Percentiles rank a stretch among this genome's conserved stretches.
These are phyloP conservation scores for Cyclotella atomus DNA, from an alignment of 108 stramenopile genomes.

Conservation along the genomic window DNA sequence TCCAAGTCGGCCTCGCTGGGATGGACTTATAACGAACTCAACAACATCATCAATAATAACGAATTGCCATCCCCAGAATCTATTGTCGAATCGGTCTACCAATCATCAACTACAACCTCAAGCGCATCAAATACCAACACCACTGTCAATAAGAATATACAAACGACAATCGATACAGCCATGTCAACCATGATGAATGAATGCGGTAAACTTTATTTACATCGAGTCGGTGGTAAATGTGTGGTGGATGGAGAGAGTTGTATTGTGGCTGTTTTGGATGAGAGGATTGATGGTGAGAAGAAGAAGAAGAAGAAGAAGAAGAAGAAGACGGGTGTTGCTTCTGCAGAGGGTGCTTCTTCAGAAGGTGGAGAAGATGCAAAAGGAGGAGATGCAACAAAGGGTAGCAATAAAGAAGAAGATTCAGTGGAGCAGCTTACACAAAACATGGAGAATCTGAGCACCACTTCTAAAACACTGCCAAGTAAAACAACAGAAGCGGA, in stretches of 20 bases:
- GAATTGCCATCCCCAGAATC: constrained; percentile 14
- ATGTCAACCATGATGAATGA: constrained; percentile 49
- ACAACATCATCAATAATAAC: background rate
- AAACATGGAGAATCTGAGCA: constrained; percentile 27
- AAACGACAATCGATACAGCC: constrained; percentile 31
- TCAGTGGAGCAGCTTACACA: constrained; percentile 10
- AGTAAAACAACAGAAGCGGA: background rate
- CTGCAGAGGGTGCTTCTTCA: too few relatives aligned
- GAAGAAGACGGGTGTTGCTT: too few relatives aligned
- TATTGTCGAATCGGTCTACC: constrained; percentile 27
- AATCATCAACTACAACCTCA: too few relatives aligned
- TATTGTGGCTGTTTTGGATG: constrained; percentile 20
- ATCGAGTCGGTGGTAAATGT: constrained; percentile 26
- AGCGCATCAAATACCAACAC: too few relatives aligned
- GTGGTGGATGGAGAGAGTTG: constrained; percentile 48
- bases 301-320: constrained; percentile 15
- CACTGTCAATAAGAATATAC: background rate
- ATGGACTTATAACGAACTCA: constrained; percentile 31
- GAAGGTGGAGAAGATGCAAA: too few relatives aligned
- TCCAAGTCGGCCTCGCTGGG: constrained; percentile 14
- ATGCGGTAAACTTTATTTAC: constrained; percentile 37
- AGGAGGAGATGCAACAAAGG: constrained; percentile 10
- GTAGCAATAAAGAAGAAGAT: background rate
- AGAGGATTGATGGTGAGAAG: constrained; percentile 23
- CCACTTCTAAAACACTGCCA: background rate